Evolutionary conservation across 495 filamentous ascomycete species (phyloP).

Genomic region (Emericellopsis terricola): DNA sequence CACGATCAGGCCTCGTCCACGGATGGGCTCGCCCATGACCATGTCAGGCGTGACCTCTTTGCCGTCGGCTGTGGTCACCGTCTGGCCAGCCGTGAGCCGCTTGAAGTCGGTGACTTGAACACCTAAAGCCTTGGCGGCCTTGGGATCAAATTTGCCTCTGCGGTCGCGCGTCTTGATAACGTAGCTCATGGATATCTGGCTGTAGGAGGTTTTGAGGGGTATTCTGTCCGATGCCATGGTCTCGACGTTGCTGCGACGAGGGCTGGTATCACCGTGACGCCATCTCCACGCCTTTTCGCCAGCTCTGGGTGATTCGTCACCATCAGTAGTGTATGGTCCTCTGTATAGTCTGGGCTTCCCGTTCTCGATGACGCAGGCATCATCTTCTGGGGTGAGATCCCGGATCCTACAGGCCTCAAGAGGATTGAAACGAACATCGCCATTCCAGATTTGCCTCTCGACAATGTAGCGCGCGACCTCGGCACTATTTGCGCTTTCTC

Average conservation of each 20-base stretch:
- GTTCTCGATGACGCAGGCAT: slow-evolving; percentile 21
- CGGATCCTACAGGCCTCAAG: slow-evolving; percentile 44
- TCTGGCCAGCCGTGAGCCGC: slow-evolving; percentile 29
- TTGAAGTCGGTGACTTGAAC: slow-evolving; percentile 36
- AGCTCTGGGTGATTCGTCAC: background rate
- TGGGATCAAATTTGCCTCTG: slow-evolving; percentile 60
- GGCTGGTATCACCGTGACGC: slow-evolving; percentile 13
- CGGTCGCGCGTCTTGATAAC: slow-evolving; percentile 56
- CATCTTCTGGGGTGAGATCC: slow-evolving; percentile 47
- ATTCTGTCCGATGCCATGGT: background rate
- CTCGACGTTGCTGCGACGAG: background rate
- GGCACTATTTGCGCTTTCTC: slow-evolving; percentile 6
- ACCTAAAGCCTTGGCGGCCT: slow-evolving; percentile 40
- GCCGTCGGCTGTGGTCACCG: slow-evolving; percentile 34
- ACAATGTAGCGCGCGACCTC: slow-evolving; percentile 37
- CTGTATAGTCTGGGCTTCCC: background rate
- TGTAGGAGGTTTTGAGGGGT: slow-evolving; percentile 1
- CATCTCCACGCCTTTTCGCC: slow-evolving; percentile 1
- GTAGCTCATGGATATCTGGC: slow-evolving; percentile 49
- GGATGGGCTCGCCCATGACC: slow-evolving; percentile 21
- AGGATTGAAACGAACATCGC: slow-evolving; percentile 51
- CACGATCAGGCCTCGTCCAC: slow-evolving; percentile 46
- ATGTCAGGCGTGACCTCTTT: slow-evolving; percentile 34
- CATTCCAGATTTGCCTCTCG: slow-evolving; percentile 68
- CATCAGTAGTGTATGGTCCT: background rate